Evolutionary conservation across 345 rosid species (phyloP).

Genomic region (Brassica cretica): DNA sequence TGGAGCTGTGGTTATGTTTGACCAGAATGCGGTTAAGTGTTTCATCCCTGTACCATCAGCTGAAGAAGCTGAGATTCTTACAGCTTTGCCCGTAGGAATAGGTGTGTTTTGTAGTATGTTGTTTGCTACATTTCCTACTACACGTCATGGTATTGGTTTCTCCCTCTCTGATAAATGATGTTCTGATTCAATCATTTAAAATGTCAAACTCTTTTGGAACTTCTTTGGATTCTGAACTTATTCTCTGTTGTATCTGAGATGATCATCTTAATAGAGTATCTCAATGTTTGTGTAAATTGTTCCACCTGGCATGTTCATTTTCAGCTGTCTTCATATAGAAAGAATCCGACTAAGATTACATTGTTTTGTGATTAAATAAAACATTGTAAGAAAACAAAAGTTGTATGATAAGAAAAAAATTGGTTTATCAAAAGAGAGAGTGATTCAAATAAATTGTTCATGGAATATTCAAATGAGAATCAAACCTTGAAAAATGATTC

Average conservation of each 20-base stretch:
- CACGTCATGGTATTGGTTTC: conserved; percentile 90
- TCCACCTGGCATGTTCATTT: neutral
- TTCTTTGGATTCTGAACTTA: neutral
- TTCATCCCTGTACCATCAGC: conserved; percentile 71
- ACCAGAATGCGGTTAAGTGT: conserved; percentile 67
- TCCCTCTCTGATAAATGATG: conserved; percentile 40
- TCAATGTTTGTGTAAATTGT: conserved; percentile 10
- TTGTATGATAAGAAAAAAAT: neutral
- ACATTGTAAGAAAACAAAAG: neutral
- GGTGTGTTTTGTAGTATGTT: conserved; percentile 75
- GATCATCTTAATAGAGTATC: neutral
- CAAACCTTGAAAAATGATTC: neutral
- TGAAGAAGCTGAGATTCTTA: conserved; percentile 58
- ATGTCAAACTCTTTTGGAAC: neutral
- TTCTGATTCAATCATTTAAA: neutral
- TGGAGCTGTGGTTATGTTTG: conserved; percentile 67
- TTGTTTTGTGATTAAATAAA: neutral
- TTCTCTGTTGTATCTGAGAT: conserved; percentile 5
- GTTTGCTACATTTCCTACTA: conserved; percentile 74
- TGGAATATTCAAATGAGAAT: conserved; percentile 1
- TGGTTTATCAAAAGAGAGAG: neutral
- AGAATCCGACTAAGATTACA: neutral
- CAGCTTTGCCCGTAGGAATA: conserved; percentile 68
- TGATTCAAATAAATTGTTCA: neutral
- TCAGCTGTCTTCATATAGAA: conserved; percentile 7